Base-by-base conservation (phyloP, 805 yeast species). In the Tetrapisispora fleetii region DNA sequence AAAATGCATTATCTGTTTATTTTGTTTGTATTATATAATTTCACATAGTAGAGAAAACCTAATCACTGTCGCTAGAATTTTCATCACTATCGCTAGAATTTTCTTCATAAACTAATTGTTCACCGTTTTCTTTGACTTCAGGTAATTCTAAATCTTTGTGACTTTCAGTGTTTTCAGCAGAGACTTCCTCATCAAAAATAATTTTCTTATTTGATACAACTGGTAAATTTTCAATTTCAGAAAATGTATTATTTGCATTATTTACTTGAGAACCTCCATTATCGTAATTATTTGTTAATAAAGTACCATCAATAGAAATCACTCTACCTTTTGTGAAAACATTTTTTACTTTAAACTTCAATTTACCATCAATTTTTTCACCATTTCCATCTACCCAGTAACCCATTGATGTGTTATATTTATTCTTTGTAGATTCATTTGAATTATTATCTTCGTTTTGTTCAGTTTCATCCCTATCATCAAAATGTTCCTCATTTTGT, bases 291-390 rank as follows among this genome's bases (percentile, higher is more conserved):
- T 60, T 58, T 4, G 53, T 54, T 8, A 84, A 65, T 51, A 90
- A 71, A 1, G 96, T 82, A n/a, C 98, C 98, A 52, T 89, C 95
- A 14, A 91, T 76, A 10, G 95, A 83, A 16, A 90, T 80, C 48
- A 87, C 83, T 65, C 81, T 83, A 9, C 96, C 95, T 6, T 90
- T 77, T 14, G 83, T 78, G 50, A 78, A 83, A 47, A 91, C 73
- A 27, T 80, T 73, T 61, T 82, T 85, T 40, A 91, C 79, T 2
- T 81, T 79, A 65, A 93, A 89, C 56, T 73, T 74, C 45, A 91
- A 66, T 65, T 87, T 88, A 4, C 96, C 97, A 55, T 85, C 96
- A 18, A 93, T 72, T 48, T 82, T 80, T 40, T 76, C 71, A 14
- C 83, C 95, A 49, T 78, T 71, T 40, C 73, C 84, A 63, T 91